A percentile compares a stretch with the other conserved stretches of the same genome.
Conservation (phyloP, 148 eudicot genomes). For the Beta vulgaris region DNA sequence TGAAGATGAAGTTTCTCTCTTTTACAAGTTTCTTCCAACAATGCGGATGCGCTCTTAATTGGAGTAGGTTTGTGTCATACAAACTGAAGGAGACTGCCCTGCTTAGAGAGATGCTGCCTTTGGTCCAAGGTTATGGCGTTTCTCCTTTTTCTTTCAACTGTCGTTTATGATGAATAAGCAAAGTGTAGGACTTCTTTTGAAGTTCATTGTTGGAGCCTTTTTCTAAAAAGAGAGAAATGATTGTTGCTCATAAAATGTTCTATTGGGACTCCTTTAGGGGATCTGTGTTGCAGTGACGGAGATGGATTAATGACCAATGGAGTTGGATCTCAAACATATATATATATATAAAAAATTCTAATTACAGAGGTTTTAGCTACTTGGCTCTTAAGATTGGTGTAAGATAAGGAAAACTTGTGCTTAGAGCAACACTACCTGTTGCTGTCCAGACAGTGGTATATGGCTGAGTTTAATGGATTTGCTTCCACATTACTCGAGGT, state of each 20-base stretch:
- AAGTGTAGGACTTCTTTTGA: background rate
- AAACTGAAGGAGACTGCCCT: background rate
- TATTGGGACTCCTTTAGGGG: background rate
- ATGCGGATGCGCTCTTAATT: background rate
- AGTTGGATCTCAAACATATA: too few species aligned
- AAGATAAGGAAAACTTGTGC: too few species aligned
- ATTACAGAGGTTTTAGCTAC: too few species aligned
- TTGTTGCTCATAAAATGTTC: background rate
- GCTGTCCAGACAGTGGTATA: too few species aligned
- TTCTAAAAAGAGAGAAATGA: background rate
- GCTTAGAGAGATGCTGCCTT: background rate
- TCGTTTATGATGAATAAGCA: background rate
- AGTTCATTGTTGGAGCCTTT: background rate
- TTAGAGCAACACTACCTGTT: too few species aligned
- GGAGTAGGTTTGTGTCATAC: background rate
- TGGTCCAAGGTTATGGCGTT: background rate
- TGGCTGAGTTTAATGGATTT: too few species aligned
- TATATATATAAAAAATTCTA: too few species aligned
- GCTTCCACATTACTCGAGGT: too few species aligned
- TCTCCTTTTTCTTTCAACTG: too few species aligned
- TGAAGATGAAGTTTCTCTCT: background rate
- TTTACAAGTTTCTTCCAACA: background rate
- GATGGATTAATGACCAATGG: too few species aligned
- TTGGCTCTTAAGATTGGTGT: too few species aligned
- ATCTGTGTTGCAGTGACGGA: background rate